Base-by-base conservation (phyloP, 345 rosid genomes). In the Litchi chinensis region DNA sequence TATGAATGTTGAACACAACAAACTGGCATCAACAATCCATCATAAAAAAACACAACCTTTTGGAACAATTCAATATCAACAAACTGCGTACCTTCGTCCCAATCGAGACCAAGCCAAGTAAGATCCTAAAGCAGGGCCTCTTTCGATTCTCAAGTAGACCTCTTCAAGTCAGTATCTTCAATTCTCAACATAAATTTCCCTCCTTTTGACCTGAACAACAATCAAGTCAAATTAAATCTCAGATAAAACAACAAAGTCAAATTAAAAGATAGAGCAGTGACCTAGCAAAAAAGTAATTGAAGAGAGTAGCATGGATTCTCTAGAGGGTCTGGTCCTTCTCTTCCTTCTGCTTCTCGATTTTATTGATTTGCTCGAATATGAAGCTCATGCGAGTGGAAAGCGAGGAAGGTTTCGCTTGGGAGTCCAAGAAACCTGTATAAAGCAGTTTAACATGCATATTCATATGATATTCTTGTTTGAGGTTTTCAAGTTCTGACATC, bases 201-300 rank as follows among this genome's bases (percentile, higher is more conserved):
- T 43, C 96, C 97, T 80, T 90, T 92, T 19, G 99, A 91, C 92
- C 98, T 91, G 65, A 73, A 67, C 65, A 68, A 16, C 56, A 72
- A 41, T 22, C 37, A 63, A 8, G 52, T 0, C 0, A 15, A 8
- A 19, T 40, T 16, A 57, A 52, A 5, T 24, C 21, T 43, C 32
- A 28, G 32, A 28, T 28, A 10, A 10, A 2, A 46, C 44, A 21
- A 8, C 3, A 10, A 59, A 59, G 16, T n/a, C 64, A 59, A 59
- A 59, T 15, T 5, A 8, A 2, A 16, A 19, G 9, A 59, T 9
- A n/a, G 11, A 28, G 32, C 32, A 28, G 21, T 12, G 21, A 93
- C 98, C 98, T 93, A 18, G 98, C 96, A 79, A 95, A 95, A 65
- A 95, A 83, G 86, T 92, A 95, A 82, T 95, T 95, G 85, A 93